These are phyloP conservation scores for Teunomyces funiuensis DNA, from an alignment of 805 yeast species.

Conservation along the genomic window DNA sequence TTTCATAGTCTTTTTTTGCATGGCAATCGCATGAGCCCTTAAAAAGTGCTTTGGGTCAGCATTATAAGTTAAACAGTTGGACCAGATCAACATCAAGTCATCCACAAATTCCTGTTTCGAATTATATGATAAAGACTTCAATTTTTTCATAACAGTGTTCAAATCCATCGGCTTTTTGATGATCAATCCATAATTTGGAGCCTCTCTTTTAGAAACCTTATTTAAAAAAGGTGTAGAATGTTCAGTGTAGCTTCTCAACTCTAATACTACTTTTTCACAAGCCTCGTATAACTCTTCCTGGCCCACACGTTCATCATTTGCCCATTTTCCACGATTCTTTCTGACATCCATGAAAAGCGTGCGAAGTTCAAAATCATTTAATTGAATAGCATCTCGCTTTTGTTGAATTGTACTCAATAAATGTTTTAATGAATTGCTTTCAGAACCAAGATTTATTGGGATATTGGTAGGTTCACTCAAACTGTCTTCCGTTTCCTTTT, in stretches of 20 bases:
- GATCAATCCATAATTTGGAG: slow-evolving; percentile 90
- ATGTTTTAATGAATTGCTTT: slow-evolving; percentile 60
- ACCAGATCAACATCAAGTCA: slow-evolving; percentile 93
- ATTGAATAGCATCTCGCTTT: slow-evolving; percentile 68
- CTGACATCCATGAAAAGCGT: slow-evolving; percentile 88
- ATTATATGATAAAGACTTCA: slow-evolving; percentile 77
- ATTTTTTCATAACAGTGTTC: slow-evolving; percentile 88
- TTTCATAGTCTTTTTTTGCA: slow-evolving; percentile 84
- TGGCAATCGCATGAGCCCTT: slow-evolving; percentile 89
- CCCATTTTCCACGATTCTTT: slow-evolving; percentile 96
- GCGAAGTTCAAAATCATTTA: slow-evolving; percentile 81
- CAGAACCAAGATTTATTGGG: slow-evolving; percentile 39
- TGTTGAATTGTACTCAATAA: slow-evolving; percentile 75
- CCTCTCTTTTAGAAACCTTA: slow-evolving; percentile 96
- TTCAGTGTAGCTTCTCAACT: slow-evolving; percentile 87
- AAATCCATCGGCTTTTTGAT: slow-evolving; percentile 96
- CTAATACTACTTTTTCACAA: slow-evolving; percentile 91
- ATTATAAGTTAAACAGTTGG: slow-evolving; percentile 87
- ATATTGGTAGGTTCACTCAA: slow-evolving; percentile 22
- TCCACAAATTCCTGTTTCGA: slow-evolving; percentile 91
- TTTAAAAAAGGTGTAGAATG: slow-evolving; percentile 95
- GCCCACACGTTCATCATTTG: slow-evolving; percentile 90
- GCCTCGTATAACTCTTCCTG: slow-evolving; percentile 98
- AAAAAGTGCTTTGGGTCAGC: slow-evolving; percentile 92
- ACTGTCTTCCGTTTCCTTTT: slow-evolving; percentile 18